Base-by-base conservation (phyloP, 257 asterid genomes). In the Nicotiana sylvestris region DNA sequence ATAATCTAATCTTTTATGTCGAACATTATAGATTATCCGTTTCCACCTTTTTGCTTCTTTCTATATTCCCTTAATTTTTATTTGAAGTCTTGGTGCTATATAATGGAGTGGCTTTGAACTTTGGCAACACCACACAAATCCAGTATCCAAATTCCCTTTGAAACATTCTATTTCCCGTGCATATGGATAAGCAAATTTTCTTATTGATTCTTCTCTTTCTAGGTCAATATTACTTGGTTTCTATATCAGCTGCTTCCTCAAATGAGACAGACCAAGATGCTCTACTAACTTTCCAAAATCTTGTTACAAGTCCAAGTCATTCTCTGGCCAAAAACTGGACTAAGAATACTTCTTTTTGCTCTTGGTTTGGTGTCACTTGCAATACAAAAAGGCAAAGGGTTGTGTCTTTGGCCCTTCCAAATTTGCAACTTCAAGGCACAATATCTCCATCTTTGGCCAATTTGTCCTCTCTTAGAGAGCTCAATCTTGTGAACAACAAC, bases 361-460 rank as follows among this genome's bases (percentile, higher is more conserved):
- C 49, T 78, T 86, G 89, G 89, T 53, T 82, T n/a, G 90, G 90
- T 25, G 86, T 87, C 27, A 78, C 81, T 32, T 84, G 87, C 25
- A 66, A 66, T 69, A 5, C 61, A 3, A 30, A n/a, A 4, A 77
- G 81, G n/a, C 69, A 86, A 27, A 85, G 87, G 18, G 87, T 88
- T 46, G 56, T 29, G 4, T 51, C 86, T 33, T 68, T 88, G 49
- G 64, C 66, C 33, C 84, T 88, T 49, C 57, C 86, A 0, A 18
- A 57, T 74, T 80, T 86, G 83, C 64, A 82, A 64, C 85, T 88
- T 37, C n/a, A 57, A 43, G 89, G 91, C 17, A 77, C 32, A 29
- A 79, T 86, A 2, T 82, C 91, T 58, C 68, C 86, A 8, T 60
- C 80, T 11, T 15, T 88, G 2, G 89, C 81, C 10, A 88, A 88